These are phyloP conservation scores for Betula pendula DNA, from an alignment of 306 rosid genomes.

Conservation along the genomic window DNA sequence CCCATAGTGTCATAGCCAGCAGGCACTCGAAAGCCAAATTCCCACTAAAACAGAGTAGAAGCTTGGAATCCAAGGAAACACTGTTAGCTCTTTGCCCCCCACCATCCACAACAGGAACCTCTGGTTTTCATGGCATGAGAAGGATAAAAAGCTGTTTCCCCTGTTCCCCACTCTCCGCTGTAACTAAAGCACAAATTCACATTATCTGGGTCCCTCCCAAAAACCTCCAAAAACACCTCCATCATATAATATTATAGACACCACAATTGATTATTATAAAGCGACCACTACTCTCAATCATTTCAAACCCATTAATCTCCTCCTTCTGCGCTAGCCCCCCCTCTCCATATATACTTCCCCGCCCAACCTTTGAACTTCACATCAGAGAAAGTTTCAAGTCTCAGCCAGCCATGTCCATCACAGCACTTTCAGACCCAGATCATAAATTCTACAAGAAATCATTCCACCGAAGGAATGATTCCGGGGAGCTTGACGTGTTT, in stretches of 20 bases:
- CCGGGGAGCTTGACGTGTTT: conserved; percentile 84
- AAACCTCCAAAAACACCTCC: conserved; percentile 49
- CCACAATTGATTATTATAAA: conserved; percentile 45
- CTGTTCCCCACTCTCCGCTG: conserved; percentile 37
- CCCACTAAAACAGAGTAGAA: conserved; percentile 46
- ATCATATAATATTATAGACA: conserved; percentile 49
- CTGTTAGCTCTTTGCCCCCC: conserved; percentile 52
- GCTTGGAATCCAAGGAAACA: conserved; percentile 78
- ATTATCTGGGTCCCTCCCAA: conserved; percentile 51
- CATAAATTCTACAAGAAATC: conserved; percentile 58
- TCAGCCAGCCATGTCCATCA: conserved; percentile 57
- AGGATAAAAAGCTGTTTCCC: conserved; percentile 40
- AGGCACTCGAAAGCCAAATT: conserved; percentile 49
- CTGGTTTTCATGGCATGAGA: conserved; percentile 44
- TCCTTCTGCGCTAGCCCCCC: conserved; percentile 21
- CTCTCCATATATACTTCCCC: conserved; percentile 16
- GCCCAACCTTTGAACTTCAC: conserved; percentile 19
- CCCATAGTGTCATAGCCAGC: conserved; percentile 46
- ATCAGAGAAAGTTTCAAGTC: conserved; percentile 29
- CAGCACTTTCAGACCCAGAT: conserved; percentile 58
- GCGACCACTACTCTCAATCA: conserved; percentile 64
- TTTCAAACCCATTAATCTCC: conserved; percentile 55
- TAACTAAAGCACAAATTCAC: conserved; percentile 41
- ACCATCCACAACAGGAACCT: conserved; percentile 51
- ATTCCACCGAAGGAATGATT: conserved; percentile 68